Conservation (phyloP, 192 early-diverging fungal genomes). For the Coemansia sp. region DNA sequence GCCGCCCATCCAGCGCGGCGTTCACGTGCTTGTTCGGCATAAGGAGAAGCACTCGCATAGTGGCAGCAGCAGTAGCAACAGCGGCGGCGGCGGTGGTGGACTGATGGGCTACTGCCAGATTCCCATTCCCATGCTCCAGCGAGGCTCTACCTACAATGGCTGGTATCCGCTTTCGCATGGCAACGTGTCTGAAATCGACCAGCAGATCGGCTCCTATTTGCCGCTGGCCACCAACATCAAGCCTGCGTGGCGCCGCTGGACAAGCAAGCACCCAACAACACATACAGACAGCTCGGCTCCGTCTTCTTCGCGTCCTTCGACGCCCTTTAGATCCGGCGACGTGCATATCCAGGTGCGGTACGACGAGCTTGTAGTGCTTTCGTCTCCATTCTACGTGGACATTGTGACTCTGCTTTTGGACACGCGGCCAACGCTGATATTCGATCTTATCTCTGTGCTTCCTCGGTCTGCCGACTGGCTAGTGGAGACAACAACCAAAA, state of each 20-base stretch:
- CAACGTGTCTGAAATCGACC: constrained; percentile 11
- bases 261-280: background rate
- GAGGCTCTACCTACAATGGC: constrained; percentile 39
- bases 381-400: constrained; percentile 20
- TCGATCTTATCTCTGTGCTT: constrained; percentile 24
- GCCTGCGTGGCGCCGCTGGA: constrained; percentile 17
- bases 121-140: constrained; percentile 34
- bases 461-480: constrained; percentile 50
- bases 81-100: constrained; percentile 8
- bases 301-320: constrained; percentile 6
- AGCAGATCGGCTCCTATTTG: constrained; percentile 15
- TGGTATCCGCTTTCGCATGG: constrained; percentile 53
- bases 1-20: constrained; percentile 19
- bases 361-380: constrained; percentile 44
- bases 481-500: constrained; percentile 45
- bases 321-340: constrained; percentile 49
- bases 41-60: constrained; percentile 6
- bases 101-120: constrained; percentile 44
- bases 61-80: background rate
- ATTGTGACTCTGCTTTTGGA: constrained; percentile 25
- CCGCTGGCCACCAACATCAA: constrained; percentile 20
- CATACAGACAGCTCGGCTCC: background rate
- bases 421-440: constrained; percentile 31
- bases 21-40: constrained; percentile 26
- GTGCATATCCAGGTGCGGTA: constrained; percentile 47